Conservation (phyloP, 495 filamentous ascomycete species). For the Podospora tetraspora region DNA sequence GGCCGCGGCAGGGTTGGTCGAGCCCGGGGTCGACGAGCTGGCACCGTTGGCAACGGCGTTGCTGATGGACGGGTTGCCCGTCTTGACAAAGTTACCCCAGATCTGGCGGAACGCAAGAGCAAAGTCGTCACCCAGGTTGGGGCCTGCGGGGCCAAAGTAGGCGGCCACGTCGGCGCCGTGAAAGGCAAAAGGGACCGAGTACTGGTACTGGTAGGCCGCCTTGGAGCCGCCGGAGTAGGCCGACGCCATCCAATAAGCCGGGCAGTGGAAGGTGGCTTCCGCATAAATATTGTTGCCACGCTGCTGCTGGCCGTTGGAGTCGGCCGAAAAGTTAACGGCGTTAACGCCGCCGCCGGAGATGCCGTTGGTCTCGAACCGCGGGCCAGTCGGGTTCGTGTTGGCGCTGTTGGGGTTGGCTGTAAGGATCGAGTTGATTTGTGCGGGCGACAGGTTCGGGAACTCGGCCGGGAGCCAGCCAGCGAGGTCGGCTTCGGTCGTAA, state of each 20-base stretch:
- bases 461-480: constrained; percentile 38
- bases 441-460: constrained; percentile 46
- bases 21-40: constrained; percentile 23
- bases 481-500: constrained; percentile 46
- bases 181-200: constrained; percentile 53
- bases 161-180: constrained; percentile 51
- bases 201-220: constrained; percentile 55
- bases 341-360: constrained; percentile 11
- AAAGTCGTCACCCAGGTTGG: constrained; percentile 28
- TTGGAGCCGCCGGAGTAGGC: constrained; percentile 39
- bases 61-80: constrained; percentile 48
- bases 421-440: constrained; percentile 42
- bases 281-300: constrained; percentile 51
- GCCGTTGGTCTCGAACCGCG: constrained; percentile 28
- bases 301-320: constrained; percentile 32
- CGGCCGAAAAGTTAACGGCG: constrained; percentile 22
- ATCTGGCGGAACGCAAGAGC: constrained; percentile 33
- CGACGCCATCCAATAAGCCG: constrained; percentile 58
- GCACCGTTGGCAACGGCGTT: constrained; percentile 39
- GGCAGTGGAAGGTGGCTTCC: constrained; percentile 58
- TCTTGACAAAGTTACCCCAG: constrained; percentile 53
- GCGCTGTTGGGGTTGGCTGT: constrained; percentile 26
- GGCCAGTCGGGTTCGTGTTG: constrained; percentile 14
- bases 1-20: constrained; percentile 18
- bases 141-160: constrained; percentile 42